A percentile compares a stretch with the other conserved stretches of the same genome.
Evolutionary conservation across 1,284 basidiomycete species (phyloP).

Genomic region (Pseudozyma hubeiensis): DNA sequence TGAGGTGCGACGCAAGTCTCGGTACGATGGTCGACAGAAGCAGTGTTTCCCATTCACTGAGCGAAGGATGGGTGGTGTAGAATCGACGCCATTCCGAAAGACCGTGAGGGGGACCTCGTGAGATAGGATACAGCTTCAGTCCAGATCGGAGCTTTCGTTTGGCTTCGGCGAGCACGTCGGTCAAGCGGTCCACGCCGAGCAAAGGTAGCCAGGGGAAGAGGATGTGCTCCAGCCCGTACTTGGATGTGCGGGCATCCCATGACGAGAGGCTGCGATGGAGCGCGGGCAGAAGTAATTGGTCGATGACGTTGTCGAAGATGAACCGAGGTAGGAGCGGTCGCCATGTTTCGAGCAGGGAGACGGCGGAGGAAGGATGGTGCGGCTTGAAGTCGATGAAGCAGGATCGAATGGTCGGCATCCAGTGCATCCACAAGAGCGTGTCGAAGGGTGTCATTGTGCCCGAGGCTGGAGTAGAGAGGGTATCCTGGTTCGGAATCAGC

Average conservation of each 20-base stretch:
- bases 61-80: conserved; percentile 2
- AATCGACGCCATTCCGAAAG: conserved; percentile 52
- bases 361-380: conserved; percentile 78
- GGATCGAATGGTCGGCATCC: conserved; percentile 92
- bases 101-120: conserved; percentile 21
- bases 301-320: conserved; percentile 91
- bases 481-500: conserved; percentile 73
- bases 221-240: conserved; percentile 76
- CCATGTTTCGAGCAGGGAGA: conserved; percentile 90
- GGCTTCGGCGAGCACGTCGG: conserved; percentile 84
- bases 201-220: conserved; percentile 94
- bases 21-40: conserved; percentile 90
- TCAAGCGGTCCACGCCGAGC: conserved; percentile 79
- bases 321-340: conserved; percentile 85
- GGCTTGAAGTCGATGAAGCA: conserved; percentile 84
- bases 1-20: conserved; percentile 82
- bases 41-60: conserved; percentile 86
- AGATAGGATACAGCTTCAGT: conserved; percentile 78
- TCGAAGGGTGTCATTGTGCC: conserved; percentile 91
- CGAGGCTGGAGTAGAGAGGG: not conserved
- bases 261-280: conserved; percentile 83
- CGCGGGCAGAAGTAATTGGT: conserved; percentile 94
- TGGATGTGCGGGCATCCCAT: conserved; percentile 71
- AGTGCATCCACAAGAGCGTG: conserved; percentile 89
- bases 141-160: conserved; percentile 83